These are phyloP conservation scores for Termitomyces sp. DNA, from an alignment of 768 basidiomycete genomes.

Conservation along the genomic window DNA sequence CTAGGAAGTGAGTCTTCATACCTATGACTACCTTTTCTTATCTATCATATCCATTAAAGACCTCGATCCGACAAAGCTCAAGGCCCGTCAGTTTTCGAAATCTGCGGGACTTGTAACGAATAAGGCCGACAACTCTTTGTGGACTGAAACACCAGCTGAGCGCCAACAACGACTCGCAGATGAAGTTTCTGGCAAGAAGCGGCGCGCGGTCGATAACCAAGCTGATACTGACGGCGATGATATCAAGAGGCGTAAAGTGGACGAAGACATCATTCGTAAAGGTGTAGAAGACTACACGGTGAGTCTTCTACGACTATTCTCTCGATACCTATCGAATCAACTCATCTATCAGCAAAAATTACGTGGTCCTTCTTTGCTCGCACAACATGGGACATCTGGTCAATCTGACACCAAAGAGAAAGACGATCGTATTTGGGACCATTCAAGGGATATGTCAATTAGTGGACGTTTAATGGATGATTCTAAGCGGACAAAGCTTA, in stretches of 20 bases:
- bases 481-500: constrained; percentile 63
- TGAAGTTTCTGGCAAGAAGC: constrained; percentile 89
- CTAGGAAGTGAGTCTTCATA: constrained; percentile 55
- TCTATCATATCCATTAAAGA: constrained; percentile 33
- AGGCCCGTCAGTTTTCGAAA: constrained; percentile 74
- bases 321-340: not conserved
- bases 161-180: constrained; percentile 88
- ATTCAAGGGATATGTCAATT: constrained; percentile 81
- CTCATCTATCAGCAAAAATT: constrained; percentile 30
- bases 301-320: constrained; percentile 18
- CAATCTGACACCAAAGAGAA: constrained; percentile 42
- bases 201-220: constrained; percentile 56
- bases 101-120: constrained; percentile 37
- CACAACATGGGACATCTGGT: constrained; percentile 38
- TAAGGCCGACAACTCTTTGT: constrained; percentile 60
- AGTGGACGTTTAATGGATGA: constrained; percentile 91
- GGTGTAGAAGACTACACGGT: constrained; percentile 82
- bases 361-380: constrained; percentile 50
- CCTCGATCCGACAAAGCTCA: constrained; percentile 83
- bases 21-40: not conserved
- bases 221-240: constrained; percentile 35
- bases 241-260: constrained; percentile 54
- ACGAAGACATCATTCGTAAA: constrained; percentile 58
- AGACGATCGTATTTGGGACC: constrained; percentile 79
- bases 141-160: constrained; percentile 98